phyloP scores from a whole-genome alignment of 306 rosid genomes.

The Citrullus amarus region DNA sequence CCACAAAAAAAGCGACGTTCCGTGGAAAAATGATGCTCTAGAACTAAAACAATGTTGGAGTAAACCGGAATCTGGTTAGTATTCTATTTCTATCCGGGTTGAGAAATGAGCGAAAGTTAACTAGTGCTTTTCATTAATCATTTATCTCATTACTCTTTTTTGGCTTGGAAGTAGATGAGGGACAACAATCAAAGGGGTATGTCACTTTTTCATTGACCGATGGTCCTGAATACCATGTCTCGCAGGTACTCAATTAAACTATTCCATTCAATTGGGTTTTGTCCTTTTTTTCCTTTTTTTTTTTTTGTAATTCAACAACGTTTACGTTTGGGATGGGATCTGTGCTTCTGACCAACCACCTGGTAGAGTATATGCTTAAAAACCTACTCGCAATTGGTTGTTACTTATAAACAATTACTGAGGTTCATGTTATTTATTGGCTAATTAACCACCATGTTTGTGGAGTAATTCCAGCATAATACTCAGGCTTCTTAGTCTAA shows the following conservation, averaged over 20 bases:
- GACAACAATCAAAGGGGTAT: constrained; percentile 63
- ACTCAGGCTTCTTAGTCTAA: background rate
- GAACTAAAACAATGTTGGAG: constrained; percentile 79
- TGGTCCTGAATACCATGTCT: constrained; percentile 93
- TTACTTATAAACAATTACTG: background rate
- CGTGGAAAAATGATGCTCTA: constrained; percentile 48
- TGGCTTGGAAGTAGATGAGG: constrained; percentile 41
- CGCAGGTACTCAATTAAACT: constrained; percentile 50
- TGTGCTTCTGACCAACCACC: no score
- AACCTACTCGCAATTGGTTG: no score
- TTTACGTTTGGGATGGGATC: no score
- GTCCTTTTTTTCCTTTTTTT: background rate
- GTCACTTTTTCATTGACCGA: constrained; percentile 80
- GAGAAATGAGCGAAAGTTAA: background rate
- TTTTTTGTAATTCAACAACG: no score
- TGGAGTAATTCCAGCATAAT: background rate
- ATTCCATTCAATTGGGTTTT: constrained; percentile 12
- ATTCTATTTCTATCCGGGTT: constrained; percentile 7
- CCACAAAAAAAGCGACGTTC: constrained; percentile 39
- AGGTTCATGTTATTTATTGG: background rate
- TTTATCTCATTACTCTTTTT: constrained; percentile 7
- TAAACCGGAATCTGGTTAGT: constrained; percentile 53
- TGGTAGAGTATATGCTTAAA: no score
- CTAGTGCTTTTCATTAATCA: background rate
- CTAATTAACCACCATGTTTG: background rate